A percentile compares a stretch with the other conserved stretches of the same genome.
phyloP scores from a whole-genome alignment of 306 rosid genomes.

The Cicer chorassanicum region DNA sequence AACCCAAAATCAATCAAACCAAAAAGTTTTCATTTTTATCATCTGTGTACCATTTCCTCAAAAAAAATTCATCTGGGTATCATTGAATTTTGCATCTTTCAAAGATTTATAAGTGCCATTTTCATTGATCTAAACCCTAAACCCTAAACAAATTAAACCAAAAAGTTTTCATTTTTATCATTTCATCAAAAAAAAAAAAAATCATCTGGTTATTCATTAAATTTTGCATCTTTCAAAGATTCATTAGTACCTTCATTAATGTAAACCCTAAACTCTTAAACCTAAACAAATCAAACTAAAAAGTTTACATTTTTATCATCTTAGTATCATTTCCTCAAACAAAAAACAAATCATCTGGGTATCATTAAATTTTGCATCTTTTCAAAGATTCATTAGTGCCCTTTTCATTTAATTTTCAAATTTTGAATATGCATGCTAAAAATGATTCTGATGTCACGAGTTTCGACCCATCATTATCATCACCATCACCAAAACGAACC shows the following conservation, averaged over 20 bases:
- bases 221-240: too few species aligned
- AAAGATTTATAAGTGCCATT: neutral
- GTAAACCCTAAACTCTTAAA: neutral
- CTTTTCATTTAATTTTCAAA: neutral
- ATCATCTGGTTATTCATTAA: too few species aligned
- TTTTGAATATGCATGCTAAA: slow-evolving; percentile 61
- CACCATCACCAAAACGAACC: slow-evolving; percentile 68
- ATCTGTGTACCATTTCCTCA: too few species aligned
- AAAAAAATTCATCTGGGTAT: slow-evolving; percentile 7
- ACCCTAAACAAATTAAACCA: too few species aligned
- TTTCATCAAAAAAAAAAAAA: too few species aligned
- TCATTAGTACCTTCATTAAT: too few species aligned
- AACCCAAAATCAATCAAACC: slow-evolving; percentile 13
- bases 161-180: too few species aligned
- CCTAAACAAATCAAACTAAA: slow-evolving; percentile 19
- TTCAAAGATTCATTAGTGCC: neutral
- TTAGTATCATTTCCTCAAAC: slow-evolving; percentile 10
- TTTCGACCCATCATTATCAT: slow-evolving; percentile 59
- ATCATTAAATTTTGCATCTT: slow-evolving; percentile 36
- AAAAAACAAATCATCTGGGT: slow-evolving; percentile 6
- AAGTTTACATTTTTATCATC: slow-evolving; percentile 18
- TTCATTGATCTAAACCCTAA: neutral
- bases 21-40: slow-evolving; percentile 18
- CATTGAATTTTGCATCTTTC: slow-evolving; percentile 21
- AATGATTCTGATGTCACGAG: slow-evolving; percentile 85